Conservation (phyloP, 2,329 filamentous ascomycete genomes). For the Nigrograna mackinnonii region DNA sequence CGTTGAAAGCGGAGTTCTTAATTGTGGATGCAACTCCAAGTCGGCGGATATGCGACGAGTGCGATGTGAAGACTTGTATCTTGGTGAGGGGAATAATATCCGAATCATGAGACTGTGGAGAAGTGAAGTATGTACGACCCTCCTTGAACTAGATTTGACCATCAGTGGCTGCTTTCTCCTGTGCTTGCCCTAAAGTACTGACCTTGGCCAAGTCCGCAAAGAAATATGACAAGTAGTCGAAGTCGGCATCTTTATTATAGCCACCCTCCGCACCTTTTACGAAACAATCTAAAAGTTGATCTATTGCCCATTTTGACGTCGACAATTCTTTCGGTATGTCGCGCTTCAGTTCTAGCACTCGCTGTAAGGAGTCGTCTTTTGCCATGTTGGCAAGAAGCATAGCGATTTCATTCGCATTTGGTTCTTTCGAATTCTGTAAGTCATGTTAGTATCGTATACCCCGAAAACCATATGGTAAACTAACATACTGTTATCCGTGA, state of each 20-base stretch:
- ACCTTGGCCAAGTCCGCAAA: constrained; percentile 85
- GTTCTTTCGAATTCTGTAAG: constrained; percentile 70
- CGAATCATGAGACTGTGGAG: constrained; percentile 73
- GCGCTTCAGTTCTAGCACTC: constrained; percentile 70
- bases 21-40: constrained; percentile 96
- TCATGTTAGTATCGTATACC: constrained; percentile 5
- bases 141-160: constrained; percentile 61
- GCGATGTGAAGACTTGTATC: constrained; percentile 91
- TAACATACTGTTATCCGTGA: constrained; percentile 73
- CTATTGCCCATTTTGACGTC: constrained; percentile 74
- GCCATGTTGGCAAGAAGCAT: constrained; percentile 94
- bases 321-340: constrained; percentile 70
- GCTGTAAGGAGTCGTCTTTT: constrained; percentile 75
- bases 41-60: constrained; percentile 78
- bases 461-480: constrained; percentile 33
- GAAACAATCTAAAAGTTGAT: constrained; percentile 94
- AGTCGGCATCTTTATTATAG: constrained; percentile 85
- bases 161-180: neutral
- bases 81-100: constrained; percentile 86
- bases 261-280: constrained; percentile 84
- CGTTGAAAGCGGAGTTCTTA: constrained; percentile 89
- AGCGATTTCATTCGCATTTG: constrained; percentile 79
- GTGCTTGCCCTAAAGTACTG: constrained; percentile 2
- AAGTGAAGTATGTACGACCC: constrained; percentile 75
- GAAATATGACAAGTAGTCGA: constrained; percentile 90